These are phyloP conservation scores for Lactarius indigo DNA, from an alignment of 768 basidiomycete genomes.

Conservation along the genomic window DNA sequence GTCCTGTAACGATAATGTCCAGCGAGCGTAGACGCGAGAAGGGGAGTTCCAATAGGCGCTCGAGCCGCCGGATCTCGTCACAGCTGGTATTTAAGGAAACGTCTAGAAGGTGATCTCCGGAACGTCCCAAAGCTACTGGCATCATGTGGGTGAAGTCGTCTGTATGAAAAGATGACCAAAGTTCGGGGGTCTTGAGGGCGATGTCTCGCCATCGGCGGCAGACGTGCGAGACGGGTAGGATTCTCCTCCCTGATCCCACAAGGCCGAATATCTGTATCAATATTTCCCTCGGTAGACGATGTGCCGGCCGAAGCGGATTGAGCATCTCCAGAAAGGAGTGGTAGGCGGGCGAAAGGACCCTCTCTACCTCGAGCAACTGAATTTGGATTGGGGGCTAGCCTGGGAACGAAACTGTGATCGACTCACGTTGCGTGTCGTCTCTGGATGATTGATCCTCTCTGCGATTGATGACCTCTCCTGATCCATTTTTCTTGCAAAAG, in stretches of 20 bases:
- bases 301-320: slow-evolving; percentile 15
- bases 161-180: slow-evolving; percentile 15
- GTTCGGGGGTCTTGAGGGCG: slow-evolving; percentile 14
- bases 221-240: slow-evolving; percentile 17
- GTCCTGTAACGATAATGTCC: slow-evolving; percentile 6
- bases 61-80: slow-evolving; percentile 12
- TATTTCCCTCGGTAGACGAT: slow-evolving; percentile 15
- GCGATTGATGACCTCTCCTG: slow-evolving; percentile 7
- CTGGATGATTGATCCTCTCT: slow-evolving; percentile 9
- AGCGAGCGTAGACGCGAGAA: slow-evolving; percentile 10
- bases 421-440: slow-evolving; percentile 17
- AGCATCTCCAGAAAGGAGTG: slow-evolving; percentile 19
- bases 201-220: slow-evolving; percentile 20
- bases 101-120: slow-evolving; percentile 7
- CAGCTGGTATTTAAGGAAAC: slow-evolving; percentile 12
- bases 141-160: slow-evolving; percentile 19
- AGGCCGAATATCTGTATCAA: slow-evolving; percentile 20
- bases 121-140: slow-evolving; percentile 4
- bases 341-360: slow-evolving; percentile 12
- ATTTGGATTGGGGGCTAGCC: not conserved
- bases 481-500: slow-evolving; percentile 9
- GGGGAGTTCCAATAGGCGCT: slow-evolving; percentile 12
- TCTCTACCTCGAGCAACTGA: slow-evolving; percentile 10
- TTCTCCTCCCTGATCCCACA: slow-evolving; percentile 15
- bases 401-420: not conserved